These are phyloP conservation scores for Xerocomus nothofagi DNA, from an alignment of 1,284 basidiomycete species.

Conservation along the genomic window DNA sequence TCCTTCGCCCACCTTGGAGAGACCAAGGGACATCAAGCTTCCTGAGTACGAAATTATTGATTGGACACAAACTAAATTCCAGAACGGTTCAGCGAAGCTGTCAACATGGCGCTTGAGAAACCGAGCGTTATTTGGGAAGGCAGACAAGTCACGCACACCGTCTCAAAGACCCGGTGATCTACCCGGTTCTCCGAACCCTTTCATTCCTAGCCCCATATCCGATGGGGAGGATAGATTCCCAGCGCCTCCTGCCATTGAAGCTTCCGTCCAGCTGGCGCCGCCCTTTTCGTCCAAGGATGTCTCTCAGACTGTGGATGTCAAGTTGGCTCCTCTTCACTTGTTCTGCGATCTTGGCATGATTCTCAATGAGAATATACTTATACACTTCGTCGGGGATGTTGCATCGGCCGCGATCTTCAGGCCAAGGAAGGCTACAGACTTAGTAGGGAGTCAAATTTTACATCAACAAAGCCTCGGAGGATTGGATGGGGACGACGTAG, in stretches of 20 bases:
- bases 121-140: constrained; percentile 13
- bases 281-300: constrained; percentile 1
- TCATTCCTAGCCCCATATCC: constrained; percentile 20
- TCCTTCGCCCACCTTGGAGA: constrained; percentile 34
- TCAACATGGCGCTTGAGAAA: constrained; percentile 59
- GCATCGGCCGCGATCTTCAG: constrained; percentile 20
- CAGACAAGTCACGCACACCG: constrained; percentile 20
- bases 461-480: constrained; percentile 6
- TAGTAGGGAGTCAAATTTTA: background rate
- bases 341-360: constrained; percentile 68
- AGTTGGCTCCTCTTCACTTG: constrained; percentile 63
- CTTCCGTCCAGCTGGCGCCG: constrained; percentile 7
- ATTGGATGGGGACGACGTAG: constrained; percentile 13
- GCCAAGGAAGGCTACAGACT: constrained; percentile 4
- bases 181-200: constrained; percentile 26
- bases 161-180: constrained; percentile 16
- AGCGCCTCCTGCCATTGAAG: constrained; percentile 22
- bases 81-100: constrained; percentile 48
- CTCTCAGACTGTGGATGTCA: constrained; percentile 34
- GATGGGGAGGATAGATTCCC: constrained; percentile 17
- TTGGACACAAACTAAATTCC: constrained; percentile 54
- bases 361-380: constrained; percentile 37
- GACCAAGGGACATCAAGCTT: constrained; percentile 33
- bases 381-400: constrained; percentile 31
- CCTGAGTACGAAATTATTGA: constrained; percentile 60